Evolutionary conservation across 2,329 filamentous ascomycete species (phyloP).

Genomic region (Microcyclosporella mali): DNA sequence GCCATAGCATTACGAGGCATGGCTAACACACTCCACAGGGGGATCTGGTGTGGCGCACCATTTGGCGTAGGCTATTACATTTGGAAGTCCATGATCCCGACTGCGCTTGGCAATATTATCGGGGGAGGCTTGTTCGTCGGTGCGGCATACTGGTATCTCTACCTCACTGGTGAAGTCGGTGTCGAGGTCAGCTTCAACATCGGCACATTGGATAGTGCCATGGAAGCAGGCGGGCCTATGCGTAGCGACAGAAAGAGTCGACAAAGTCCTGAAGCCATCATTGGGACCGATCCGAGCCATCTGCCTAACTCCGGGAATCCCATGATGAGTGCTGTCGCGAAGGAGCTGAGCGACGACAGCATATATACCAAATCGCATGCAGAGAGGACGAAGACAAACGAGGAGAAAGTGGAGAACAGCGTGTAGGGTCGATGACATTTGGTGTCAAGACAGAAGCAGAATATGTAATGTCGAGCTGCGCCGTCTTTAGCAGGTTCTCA

Average conservation of each 20-base stretch:
- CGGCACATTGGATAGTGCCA: constrained; percentile 15
- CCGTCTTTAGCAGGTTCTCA: no score
- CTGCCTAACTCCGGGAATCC: constrained; percentile 10
- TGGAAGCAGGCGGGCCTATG: constrained; percentile 24
- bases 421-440: neutral
- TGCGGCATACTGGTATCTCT: constrained; percentile 42
- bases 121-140: constrained; percentile 60
- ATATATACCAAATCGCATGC: constrained; percentile 19
- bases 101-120: constrained; percentile 48
- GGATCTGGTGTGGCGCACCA: constrained; percentile 44
- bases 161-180: constrained; percentile 21
- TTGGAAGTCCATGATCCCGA: constrained; percentile 52
- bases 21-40: constrained; percentile 12
- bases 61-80: constrained; percentile 49
- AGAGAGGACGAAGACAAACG: constrained; percentile 13
- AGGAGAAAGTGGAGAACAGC: neutral
- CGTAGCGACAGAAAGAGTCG: neutral
- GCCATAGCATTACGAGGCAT: no score
- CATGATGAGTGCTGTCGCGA: constrained; percentile 17
- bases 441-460: neutral
- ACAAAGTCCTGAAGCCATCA: neutral
- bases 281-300: constrained; percentile 8
- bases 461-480: no score
- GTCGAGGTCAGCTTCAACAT: constrained; percentile 21
- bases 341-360: constrained; percentile 18